Percentiles rank a stretch among this genome's conserved stretches.
phyloP scores from a whole-genome alignment of 2,329 filamentous ascomycete species.

The Apiospora malaysiana region DNA sequence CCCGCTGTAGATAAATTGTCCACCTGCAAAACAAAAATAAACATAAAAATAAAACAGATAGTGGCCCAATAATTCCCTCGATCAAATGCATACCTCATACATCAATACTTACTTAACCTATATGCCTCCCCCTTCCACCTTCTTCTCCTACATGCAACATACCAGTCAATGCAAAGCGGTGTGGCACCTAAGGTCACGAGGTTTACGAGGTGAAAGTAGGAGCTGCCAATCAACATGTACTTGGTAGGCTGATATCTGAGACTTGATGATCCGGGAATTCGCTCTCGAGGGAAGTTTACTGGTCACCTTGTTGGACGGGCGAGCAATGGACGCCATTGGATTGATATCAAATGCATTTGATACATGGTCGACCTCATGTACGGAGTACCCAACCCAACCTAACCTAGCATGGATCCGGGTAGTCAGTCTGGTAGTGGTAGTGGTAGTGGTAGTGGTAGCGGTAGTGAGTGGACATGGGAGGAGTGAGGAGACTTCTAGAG shows the following conservation, averaged over 20 bases:
- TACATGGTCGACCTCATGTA: not conserved
- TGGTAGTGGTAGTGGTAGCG: not conserved
- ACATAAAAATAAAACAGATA: not conserved
- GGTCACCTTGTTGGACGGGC: not conserved
- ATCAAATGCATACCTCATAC: not conserved
- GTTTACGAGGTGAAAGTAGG: constrained; percentile 1
- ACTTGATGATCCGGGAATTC: not conserved
- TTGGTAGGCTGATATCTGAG: not conserved
- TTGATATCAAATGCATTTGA: not conserved
- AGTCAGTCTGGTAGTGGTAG: not conserved
- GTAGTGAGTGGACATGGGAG: not conserved
- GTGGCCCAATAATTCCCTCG: constrained; percentile 7
- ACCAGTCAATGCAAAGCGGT: not conserved
- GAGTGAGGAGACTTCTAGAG: constrained; percentile 5
- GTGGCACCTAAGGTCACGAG: constrained; percentile 14
- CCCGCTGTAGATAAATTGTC: constrained; percentile 8
- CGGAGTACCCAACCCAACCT: not conserved
- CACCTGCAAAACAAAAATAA: no score
- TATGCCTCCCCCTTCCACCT: no score
- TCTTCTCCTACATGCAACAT: not conserved
- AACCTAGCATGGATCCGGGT: constrained; percentile 2
- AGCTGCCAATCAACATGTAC: not conserved
- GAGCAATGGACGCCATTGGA: not conserved
- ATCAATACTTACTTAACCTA: no score
- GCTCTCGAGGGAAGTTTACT: not conserved